Evolutionary conservation across 257 asterid genomes (phyloP), one percentile per base, ranked within the genome.

Genomic region (Solanum chaucha): DNA sequence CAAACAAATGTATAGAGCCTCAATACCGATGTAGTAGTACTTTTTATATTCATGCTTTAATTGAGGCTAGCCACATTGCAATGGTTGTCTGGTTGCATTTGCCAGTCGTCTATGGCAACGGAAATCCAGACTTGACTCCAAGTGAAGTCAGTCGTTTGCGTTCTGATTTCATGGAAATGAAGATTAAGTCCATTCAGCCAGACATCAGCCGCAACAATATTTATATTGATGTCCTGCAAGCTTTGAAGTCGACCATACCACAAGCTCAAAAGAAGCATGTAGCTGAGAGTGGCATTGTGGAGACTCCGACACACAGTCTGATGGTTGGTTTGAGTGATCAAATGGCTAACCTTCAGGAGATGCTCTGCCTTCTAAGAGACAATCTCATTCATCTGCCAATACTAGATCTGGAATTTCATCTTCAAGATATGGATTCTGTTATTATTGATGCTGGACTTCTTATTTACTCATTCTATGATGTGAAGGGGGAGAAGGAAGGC

Each of bases 101-200:
- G 11, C 41, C 41, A 38, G 10, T 38, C 41, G 0, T 38, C 10
- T 0, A 40, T 40, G 11, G 44, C 11, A 40, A 0, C 44, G 4
- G 1, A 40, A 8, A 40, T 40, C 44, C 0, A 40, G 0, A 2
- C 44, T 40, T 40, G 44, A 0, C 44, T 40, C 11, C 11, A 40
- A 8, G 44, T 40, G 44, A 38, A 38, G 11, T 40, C 44, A 40
- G 44, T 2, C 11, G 44, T 40, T 40, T 40, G 44, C 44, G 0
- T 40, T 9, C 44, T 40, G 44, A 40, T 40, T 40, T 40, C 44
- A 40, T 40, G 11, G 1, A 40, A 40, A 40, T 40, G 44, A 40
- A 40, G 44, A 40, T 40, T 40, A 8, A 40, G 44, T 8, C 44
- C 44, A 38, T 38, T 38, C 44, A 38, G 44, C 44, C 44, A 8